Base-by-base conservation (phyloP, 768 basidiomycete genomes). In the Daedaleopsis nitida region DNA sequence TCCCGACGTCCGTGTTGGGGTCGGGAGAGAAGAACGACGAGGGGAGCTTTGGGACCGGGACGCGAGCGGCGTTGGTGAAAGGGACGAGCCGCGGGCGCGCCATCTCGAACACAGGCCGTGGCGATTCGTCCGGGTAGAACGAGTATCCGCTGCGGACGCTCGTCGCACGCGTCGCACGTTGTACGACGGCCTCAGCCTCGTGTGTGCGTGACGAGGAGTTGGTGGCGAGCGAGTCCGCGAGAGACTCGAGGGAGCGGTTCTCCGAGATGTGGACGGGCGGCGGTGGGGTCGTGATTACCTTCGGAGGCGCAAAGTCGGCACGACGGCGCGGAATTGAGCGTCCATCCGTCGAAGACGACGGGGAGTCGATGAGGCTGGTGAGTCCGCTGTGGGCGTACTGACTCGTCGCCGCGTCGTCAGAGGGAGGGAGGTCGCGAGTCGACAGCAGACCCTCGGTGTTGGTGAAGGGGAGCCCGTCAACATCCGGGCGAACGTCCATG, bases 271-370 rank as follows among this genome's bases (percentile, higher is more conserved):
- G 76, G 64, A 53, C 73, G 68, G 54, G 78, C 76, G 48, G 73
- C 72, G 57, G 80, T 74, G 51, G 58, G 44, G 53, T 17, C 51
- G 63, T 79, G 79, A 52, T 75, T 81, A 69, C 73, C 67, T 78
- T 78, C 8, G 86, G 83, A n/a, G 83, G 82, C 11, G 78, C 85
- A 68, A 91, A 91, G 73, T 91, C 89, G 0, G 86, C 80, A 61
- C 89, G 79, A 52, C 87, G 77, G 44, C 83, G 80, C 24, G 88
- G 89, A 57, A 88, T 85, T 6, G 88, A 90, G 53, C 82, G 79
- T 21, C 80, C 82, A 21, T 78, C 86, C 0, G 86, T 88, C 38
- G 88, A 90, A 21, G 79, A 80, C 11, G 88, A 88, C 8, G 87
- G 87, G 2, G 88, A 88, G 37, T 78, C 79, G 1, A 70, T 70